Base-by-base conservation (phyloP, 345 rosid genomes). In the Eucalyptus marginata region DNA sequence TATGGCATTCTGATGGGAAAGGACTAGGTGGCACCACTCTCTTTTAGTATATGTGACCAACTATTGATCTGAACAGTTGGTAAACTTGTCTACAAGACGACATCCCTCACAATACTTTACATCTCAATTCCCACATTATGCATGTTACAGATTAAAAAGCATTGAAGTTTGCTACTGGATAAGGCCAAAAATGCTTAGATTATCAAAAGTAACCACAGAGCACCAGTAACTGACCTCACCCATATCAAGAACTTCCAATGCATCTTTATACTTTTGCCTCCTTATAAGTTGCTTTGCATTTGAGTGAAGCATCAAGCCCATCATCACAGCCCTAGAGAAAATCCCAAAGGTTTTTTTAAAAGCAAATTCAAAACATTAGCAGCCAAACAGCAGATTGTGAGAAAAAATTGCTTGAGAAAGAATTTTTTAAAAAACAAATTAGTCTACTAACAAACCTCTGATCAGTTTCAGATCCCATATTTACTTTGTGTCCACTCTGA, bases 301-400 rank as follows among this genome's bases (percentile, higher is more conserved):
- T 31, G 96, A 92, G 87, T 98, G 98, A 88, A 98, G 95, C 97
- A 96, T 95, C 93, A 98, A 93, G 86, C 98, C 99, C 96, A 94
- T 96, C 99, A 96, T 96, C 86, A 94, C 93, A 15, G 98, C 97
- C 91, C 99, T 96, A 91, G 90, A 86, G 86, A 92, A 89, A 62
- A 51, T 76, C 84, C 84, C 24, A 76, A 40, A 40, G 29, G 47
- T 76, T 76, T 76, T 18, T 36, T 76, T 7, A 3, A 85, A 27
- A 13, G 40, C 17, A 54, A 84, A 27, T 20, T 25, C 40, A 33
- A 86, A 36, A 56, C 46, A 43, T 15, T 56, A 43, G 31, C 58
- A 86, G 49, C 88, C 59, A 36, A 33, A 86, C 59, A 47, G 88
- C 88, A 76, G 47, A 20, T 76, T 76, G 84, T 40, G 84, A 76